phyloP scores from a whole-genome alignment of 306 rosid genomes.

The Corylus americana region DNA sequence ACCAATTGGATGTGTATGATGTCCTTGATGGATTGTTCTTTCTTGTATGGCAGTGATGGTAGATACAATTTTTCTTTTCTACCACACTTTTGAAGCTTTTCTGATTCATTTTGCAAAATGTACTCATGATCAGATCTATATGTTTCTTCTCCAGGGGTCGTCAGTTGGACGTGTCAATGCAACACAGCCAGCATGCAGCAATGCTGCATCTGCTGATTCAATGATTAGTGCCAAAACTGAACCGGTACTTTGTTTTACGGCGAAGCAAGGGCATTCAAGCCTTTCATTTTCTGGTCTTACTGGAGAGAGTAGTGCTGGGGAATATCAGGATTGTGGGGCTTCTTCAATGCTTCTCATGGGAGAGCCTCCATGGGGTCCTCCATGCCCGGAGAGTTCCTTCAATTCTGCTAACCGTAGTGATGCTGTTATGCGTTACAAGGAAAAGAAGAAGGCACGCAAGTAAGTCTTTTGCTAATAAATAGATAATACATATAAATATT shows the following conservation, averaged over 20 bases:
- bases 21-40: conserved; percentile 6
- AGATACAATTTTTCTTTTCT: conserved; percentile 11
- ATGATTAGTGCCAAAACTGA: conserved; percentile 76
- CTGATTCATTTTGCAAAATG: background rate
- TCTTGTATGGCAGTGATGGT: background rate
- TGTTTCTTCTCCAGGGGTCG: conserved; percentile 50
- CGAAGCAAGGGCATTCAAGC: conserved; percentile 62
- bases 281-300: conserved; percentile 73
- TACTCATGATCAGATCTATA: conserved; percentile 23
- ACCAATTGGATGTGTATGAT: conserved; percentile 10
- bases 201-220: conserved; percentile 83
- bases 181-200: conserved; percentile 70
- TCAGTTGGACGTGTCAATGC: conserved; percentile 47
- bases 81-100: conserved; percentile 2
- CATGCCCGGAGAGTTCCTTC: conserved; percentile 60
- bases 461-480: conserved; percentile 40
- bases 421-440: conserved; percentile 96
- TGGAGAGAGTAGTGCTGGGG: conserved; percentile 66
- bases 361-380: conserved; percentile 93
- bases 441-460: conserved; percentile 90
- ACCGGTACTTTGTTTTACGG: conserved; percentile 52
- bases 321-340: conserved; percentile 87
- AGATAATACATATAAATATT: background rate
- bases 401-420: conserved; percentile 79
- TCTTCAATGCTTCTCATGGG: conserved; percentile 82